Percentiles rank a stretch among this genome's conserved stretches.
Conservation (phyloP, 129 eudicot species). For the Lactuca saligna region DNA sequence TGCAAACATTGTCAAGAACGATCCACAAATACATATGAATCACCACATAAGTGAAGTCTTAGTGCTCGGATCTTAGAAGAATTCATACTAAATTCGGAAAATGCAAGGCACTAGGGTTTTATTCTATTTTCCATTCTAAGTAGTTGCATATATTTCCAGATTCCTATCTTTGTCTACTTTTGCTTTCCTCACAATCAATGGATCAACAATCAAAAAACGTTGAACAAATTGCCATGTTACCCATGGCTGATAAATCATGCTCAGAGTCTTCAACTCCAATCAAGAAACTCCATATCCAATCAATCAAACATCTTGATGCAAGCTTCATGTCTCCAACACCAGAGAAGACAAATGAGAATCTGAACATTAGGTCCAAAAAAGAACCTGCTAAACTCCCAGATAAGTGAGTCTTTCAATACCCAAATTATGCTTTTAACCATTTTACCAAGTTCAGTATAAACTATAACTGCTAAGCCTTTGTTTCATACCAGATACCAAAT, state of each 20-base stretch:
- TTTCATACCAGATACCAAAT: slow-evolving; percentile 44
- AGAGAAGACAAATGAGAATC: slow-evolving; percentile 46
- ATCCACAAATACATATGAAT: no score
- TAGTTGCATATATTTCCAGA: slow-evolving; percentile 11
- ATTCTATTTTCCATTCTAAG: background rate
- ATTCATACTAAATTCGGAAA: background rate
- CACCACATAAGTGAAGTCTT: background rate
- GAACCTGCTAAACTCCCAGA: slow-evolving; percentile 58
- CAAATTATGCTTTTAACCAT: background rate
- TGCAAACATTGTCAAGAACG: no score
- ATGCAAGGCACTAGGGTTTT: slow-evolving; percentile 11
- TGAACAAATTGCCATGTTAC: slow-evolving; percentile 20
- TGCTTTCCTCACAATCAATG: slow-evolving; percentile 22
- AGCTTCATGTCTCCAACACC: slow-evolving; percentile 56
- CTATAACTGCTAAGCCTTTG: background rate
- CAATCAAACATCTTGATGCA: slow-evolving; percentile 26
- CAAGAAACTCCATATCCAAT: slow-evolving; percentile 22
- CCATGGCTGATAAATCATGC: slow-evolving; percentile 27
- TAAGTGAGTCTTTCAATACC: slow-evolving; percentile 44
- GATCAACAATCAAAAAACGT: slow-evolving; percentile 23
- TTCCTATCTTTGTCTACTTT: background rate
- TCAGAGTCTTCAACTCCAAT: slow-evolving; percentile 25
- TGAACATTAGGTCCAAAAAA: slow-evolving; percentile 31
- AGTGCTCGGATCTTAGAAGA: background rate
- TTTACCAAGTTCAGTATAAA: background rate